phyloP scores from a whole-genome alignment of 1,284 basidiomycete genomes.

The Coniferiporia sulphurascens region DNA sequence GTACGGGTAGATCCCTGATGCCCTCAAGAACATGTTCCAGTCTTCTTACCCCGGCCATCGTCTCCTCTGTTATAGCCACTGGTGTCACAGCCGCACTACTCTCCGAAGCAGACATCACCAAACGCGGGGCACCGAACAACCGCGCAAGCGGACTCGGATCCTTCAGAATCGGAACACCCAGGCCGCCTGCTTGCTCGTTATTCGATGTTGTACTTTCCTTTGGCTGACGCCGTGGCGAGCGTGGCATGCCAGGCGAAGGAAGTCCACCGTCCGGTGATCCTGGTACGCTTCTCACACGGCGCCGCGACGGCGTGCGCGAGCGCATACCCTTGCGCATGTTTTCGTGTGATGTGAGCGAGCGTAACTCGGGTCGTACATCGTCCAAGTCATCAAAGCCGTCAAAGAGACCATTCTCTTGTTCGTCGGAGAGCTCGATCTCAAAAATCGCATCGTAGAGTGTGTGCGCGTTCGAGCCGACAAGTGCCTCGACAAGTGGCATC shows the following conservation, averaged over 20 bases:
- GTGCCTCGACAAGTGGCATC: slow-evolving; percentile 65
- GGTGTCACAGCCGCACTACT: slow-evolving; percentile 20
- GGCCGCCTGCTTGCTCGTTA: slow-evolving; percentile 22
- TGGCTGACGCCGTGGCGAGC: slow-evolving; percentile 6
- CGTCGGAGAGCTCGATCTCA: slow-evolving; percentile 54
- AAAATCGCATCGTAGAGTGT: slow-evolving; percentile 75
- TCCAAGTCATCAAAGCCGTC: slow-evolving; percentile 43
- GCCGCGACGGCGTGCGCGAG: slow-evolving; percentile 8
- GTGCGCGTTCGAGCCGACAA: slow-evolving; percentile 59
- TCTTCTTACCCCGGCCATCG: slow-evolving; percentile 38
- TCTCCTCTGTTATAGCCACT: slow-evolving; percentile 29
- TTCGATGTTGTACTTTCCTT: slow-evolving; percentile 1
- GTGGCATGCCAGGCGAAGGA: slow-evolving; percentile 7
- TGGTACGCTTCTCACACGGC: background rate
- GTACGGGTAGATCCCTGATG: slow-evolving; percentile 55
- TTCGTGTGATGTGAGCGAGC: slow-evolving; percentile 41
- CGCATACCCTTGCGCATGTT: slow-evolving; percentile 21
- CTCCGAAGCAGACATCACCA: slow-evolving; percentile 20
- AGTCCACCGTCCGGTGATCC: background rate
- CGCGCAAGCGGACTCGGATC: slow-evolving; percentile 48
- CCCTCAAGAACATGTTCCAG: slow-evolving; percentile 61
- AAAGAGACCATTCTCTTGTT: slow-evolving; percentile 33
- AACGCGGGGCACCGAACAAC: slow-evolving; percentile 36
- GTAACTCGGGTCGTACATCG: slow-evolving; percentile 34
- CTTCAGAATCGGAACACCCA: slow-evolving; percentile 28